Conservation (phyloP, 2,329 filamentous ascomycete genomes). For the Orbilia oligospora region DNA sequence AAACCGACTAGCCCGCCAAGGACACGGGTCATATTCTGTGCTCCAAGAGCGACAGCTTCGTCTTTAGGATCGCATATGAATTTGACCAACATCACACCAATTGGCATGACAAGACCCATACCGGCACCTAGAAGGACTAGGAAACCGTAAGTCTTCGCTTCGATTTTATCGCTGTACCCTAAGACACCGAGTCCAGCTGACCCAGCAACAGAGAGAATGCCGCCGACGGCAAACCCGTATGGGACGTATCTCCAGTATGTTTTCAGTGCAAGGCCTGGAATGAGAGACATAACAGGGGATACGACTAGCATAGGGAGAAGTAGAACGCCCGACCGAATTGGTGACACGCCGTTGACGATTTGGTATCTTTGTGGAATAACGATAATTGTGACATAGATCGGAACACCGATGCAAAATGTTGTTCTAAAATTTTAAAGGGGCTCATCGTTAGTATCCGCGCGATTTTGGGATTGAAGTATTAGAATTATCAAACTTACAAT, state of each 20-base stretch:
- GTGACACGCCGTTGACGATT: slow-evolving; percentile 65
- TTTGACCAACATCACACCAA: slow-evolving; percentile 65
- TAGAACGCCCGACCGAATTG: slow-evolving; percentile 65
- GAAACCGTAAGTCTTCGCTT: slow-evolving; percentile 65
- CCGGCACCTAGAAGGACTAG: slow-evolving; percentile 67
- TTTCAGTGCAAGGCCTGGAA: slow-evolving; percentile 64
- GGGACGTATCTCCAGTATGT: slow-evolving; percentile 65
- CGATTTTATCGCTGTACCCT: slow-evolving; percentile 51
- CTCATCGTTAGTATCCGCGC: not conserved
- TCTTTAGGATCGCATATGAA: slow-evolving; percentile 65
- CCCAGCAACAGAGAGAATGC: slow-evolving; percentile 65
- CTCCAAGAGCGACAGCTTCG: slow-evolving; percentile 66
- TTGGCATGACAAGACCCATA: slow-evolving; percentile 66
- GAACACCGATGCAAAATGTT: slow-evolving; percentile 65
- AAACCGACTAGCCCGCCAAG: slow-evolving; percentile 67
- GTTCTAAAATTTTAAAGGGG: slow-evolving; percentile 38
- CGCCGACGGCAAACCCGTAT: slow-evolving; percentile 65
- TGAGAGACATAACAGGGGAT: slow-evolving; percentile 65
- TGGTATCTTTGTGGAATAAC: slow-evolving; percentile 67
- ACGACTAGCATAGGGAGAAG: slow-evolving; percentile 66
- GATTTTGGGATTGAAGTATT: not conserved
- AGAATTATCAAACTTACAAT: slow-evolving; percentile 64
- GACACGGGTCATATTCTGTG: slow-evolving; percentile 67
- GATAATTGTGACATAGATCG: slow-evolving; percentile 66
- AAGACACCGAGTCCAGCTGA: slow-evolving; percentile 66